Base-by-base conservation (phyloP, 1,139 yeast species). In the Oligophagozyma castellii region DNA sequence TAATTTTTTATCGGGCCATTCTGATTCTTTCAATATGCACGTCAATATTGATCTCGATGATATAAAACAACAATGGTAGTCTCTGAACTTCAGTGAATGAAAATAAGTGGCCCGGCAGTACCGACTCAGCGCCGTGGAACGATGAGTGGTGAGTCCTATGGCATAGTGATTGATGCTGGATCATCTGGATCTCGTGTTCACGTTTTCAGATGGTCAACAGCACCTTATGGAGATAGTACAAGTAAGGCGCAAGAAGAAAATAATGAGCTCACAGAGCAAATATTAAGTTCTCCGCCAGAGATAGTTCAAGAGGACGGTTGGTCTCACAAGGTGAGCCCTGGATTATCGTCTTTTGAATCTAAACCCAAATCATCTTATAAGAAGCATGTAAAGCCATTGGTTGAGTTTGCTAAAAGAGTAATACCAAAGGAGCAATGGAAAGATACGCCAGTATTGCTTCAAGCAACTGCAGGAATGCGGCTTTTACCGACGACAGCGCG, bases 381-480 rank as follows among this genome's bases (percentile, higher is more conserved):
- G 0, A 58, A 65, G 14, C 89, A 78, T 48, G 71, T 73, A 40
- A 55, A 63, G 26, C 58, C 63, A 4, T 49, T 78, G 31, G 57
- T 76, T 24, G 56, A 64, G 26, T 67, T 67, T 53, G 84, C 86
- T 0, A 66, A 69, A 37, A 52, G 52, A 4, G 61, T 73, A 14
- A 66, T 78, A 12, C 92, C 89, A 0, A 44, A 46, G 23, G 62
- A 63, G 1, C 59, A 65, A 35, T 65, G 69, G 39, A 33, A 46
- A 4, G 64, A 65, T 4, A 78, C 89, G 0, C 92, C 92, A 0
- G 65, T 79, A 2, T 78, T 71, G 42, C 67, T 79, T 3, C 67
- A 75, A 36, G 79, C 86, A 5, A 79, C 93, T 0, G 93, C 93
- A 5, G 93, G 93, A 2, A 77, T 78, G 86, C 61, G 93, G 40